phyloP scores from a whole-genome alignment of 2,329 filamentous ascomycete genomes.

The Alternaria metachromatica region DNA sequence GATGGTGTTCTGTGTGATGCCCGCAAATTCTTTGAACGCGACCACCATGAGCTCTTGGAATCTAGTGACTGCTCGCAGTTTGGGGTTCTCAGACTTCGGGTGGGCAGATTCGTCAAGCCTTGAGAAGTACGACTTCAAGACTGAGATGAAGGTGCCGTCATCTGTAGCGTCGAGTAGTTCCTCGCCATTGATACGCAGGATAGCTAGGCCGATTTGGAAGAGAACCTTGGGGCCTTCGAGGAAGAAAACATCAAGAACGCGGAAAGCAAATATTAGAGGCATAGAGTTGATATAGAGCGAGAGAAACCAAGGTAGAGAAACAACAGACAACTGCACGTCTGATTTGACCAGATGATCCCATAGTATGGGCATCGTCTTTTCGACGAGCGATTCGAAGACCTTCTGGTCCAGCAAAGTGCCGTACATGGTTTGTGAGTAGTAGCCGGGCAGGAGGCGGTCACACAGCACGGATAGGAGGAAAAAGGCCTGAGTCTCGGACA shows the following conservation, averaged over 20 bases:
- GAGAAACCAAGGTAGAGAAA: conserved; percentile 96
- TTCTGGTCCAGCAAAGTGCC: conserved; percentile 95
- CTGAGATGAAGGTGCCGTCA: conserved; percentile 95
- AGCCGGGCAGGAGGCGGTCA: conserved; percentile 90
- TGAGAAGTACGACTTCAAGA: conserved; percentile 93
- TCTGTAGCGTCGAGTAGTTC: conserved; percentile 91
- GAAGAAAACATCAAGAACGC: conserved; percentile 97
- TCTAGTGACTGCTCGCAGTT: conserved; percentile 88
- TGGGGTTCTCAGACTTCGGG: conserved; percentile 92
- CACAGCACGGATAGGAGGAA: conserved; percentile 91
- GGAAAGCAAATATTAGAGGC: conserved; percentile 96
- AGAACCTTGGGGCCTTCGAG: conserved; percentile 96
- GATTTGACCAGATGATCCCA: conserved; percentile 98
- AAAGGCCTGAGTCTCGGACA: conserved; percentile 95
- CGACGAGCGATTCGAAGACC: conserved; percentile 97
- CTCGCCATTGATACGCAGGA: conserved; percentile 94
- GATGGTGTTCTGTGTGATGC: conserved; percentile 91
- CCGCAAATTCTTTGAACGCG: conserved; percentile 96
- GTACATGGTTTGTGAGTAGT: conserved; percentile 99
- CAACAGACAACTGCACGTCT: conserved; percentile 95
- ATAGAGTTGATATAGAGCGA: conserved; percentile 99
- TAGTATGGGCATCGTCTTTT: conserved; percentile 97
- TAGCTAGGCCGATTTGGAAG: conserved; percentile 96
- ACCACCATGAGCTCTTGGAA: conserved; percentile 99
- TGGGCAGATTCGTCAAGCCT: conserved; percentile 94